These are phyloP conservation scores for Aspergillus thermomutatus DNA, from an alignment of 2,329 filamentous ascomycete genomes.

Conservation along the genomic window DNA sequence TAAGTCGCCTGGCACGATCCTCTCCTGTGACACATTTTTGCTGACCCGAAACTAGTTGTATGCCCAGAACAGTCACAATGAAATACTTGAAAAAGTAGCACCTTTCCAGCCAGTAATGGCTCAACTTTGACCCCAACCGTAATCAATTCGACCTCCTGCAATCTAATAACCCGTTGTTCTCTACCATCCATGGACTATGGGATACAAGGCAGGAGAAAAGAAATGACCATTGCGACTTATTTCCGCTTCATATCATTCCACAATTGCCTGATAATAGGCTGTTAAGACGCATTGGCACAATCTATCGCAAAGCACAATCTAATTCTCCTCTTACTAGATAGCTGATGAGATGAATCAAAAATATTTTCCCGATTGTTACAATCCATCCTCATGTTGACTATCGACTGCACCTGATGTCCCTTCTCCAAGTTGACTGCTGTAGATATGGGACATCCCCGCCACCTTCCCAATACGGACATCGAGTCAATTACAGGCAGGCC, in stretches of 20 bases:
- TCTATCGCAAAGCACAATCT: background rate
- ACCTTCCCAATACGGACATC: background rate
- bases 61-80: conserved; percentile 66
- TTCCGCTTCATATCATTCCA: conserved; percentile 38
- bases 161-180: conserved; percentile 66
- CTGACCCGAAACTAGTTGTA: conserved; percentile 50
- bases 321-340: background rate
- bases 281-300: conserved; percentile 42
- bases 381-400: background rate
- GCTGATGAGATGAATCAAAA: background rate
- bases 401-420: no score
- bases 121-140: conserved; percentile 1
- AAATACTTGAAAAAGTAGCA: conserved; percentile 50
- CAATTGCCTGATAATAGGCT: conserved; percentile 32
- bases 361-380: background rate
- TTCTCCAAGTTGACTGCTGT: background rate
- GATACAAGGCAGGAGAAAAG: conserved; percentile 71
- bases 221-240: conserved; percentile 39
- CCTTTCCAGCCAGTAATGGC: background rate
- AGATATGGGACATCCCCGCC: background rate
- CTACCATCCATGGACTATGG: conserved; percentile 51
- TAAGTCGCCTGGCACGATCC: conserved; percentile 40
- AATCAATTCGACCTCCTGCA: conserved; percentile 52
- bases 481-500: conserved; percentile 4
- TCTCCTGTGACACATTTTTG: background rate